Percentiles rank a stretch among this genome's conserved stretches.
phyloP scores from a whole-genome alignment of 257 asterid species.

The Misopates orontium region DNA sequence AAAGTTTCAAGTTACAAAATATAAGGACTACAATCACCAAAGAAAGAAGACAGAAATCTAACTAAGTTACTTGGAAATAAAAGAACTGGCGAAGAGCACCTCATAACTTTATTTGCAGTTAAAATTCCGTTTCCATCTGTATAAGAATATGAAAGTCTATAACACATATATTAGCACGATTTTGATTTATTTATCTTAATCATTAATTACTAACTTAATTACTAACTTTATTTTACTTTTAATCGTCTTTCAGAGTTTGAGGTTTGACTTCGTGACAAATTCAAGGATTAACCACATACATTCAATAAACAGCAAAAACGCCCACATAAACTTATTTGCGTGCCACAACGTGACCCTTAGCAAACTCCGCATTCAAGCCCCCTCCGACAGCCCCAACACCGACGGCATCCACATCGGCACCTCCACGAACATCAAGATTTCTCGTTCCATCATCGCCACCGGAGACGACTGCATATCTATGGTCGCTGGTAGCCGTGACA shows the following conservation, averaged over 20 bases:
- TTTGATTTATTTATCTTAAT: too few relatives aligned
- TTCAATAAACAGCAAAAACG: slow-evolving; percentile 74
- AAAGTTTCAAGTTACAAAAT: too few relatives aligned
- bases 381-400: slow-evolving; percentile 71
- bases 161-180: too few relatives aligned
- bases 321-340: slow-evolving; percentile 59
- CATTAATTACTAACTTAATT: not conserved
- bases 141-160: too few relatives aligned
- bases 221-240: not conserved
- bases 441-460: slow-evolving; percentile 41
- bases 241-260: slow-evolving; percentile 41
- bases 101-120: too few relatives aligned
- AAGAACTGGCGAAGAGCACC: too few relatives aligned
- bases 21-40: too few relatives aligned
- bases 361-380: slow-evolving; percentile 41
- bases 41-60: too few relatives aligned
- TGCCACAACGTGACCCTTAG: slow-evolving; percentile 52
- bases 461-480: slow-evolving; percentile 81
- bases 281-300: slow-evolving; percentile 41
- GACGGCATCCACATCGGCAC: slow-evolving; percentile 77
- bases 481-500: slow-evolving; percentile 58
- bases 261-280: slow-evolving; percentile 59
- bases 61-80: too few relatives aligned
- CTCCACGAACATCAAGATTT: slow-evolving; percentile 46
- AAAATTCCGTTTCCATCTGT: too few relatives aligned